Evolutionary conservation across 1,284 basidiomycete species (phyloP), one percentile per base, ranked within the genome.

Genomic region (Phlebopus sp.): DNA sequence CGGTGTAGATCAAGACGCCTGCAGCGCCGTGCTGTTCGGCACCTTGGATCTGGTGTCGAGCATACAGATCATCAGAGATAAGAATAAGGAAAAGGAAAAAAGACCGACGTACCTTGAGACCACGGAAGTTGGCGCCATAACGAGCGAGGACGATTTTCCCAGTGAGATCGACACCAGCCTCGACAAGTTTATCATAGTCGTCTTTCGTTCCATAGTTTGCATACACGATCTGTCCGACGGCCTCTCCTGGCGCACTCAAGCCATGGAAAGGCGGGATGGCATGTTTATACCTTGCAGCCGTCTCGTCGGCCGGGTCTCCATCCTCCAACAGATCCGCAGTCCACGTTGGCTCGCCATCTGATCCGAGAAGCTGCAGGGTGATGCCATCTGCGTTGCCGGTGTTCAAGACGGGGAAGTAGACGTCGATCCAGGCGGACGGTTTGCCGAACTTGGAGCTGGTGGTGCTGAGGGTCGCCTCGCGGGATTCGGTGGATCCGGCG

Each of bases 141-240:
- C 92, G 86, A 44, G 80, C 79, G 11, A 97, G 73, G n/a, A 86
- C 86, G 49, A 97, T 84, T 59, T 88, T 90, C 46, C 85, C 92
- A 0, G 76, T 84, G 47, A 96, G 73, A 59, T 92, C 76, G 39
- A 84, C 75, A 5, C 92, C 91, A 59, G 72, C 62, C 23, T 66
- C 67, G 32, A 77, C 69, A 7, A 90, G 76, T 23, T 76, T 68
- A 30, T 83, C 84, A 58, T 86, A 92, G 63, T 94, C 91, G 59
- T 83, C 77, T 66, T 88, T 87, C 4, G 72, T 72, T 1, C 93
- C 92, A 53, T 92, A 91, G 53, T 90, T 86, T 0, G 81, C 94
- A 57, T 92, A 94, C 11, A 97, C 76, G 18, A 93, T 72, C 59
- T 73, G 75, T 1, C 89, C 92, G 36, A 74, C 66, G 15, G 74